phyloP scores from a whole-genome alignment of 768 basidiomycete genomes.

The Hygrocybe coccinea region DNA sequence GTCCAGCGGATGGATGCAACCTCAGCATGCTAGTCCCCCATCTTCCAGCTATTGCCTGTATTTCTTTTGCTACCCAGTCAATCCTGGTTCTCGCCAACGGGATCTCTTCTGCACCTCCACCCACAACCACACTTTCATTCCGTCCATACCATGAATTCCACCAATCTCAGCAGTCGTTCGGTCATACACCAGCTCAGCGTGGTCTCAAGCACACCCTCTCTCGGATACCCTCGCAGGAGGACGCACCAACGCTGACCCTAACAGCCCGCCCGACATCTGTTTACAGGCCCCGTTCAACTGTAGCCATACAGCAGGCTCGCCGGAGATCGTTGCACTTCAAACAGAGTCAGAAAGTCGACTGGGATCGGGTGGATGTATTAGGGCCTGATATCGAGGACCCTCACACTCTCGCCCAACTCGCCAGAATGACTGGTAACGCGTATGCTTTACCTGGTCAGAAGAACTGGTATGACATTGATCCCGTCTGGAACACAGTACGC shows the following conservation, averaged over 20 bases:
- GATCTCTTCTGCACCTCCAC: no score
- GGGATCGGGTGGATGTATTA: conserved; percentile 61
- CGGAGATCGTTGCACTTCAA: conserved; percentile 43
- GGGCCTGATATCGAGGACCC: conserved; percentile 77
- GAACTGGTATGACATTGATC: conserved; percentile 80
- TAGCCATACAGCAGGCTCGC: conserved; percentile 49
- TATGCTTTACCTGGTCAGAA: conserved; percentile 67
- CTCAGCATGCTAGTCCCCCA: no score
- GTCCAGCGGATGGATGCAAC: no score
- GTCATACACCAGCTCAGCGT: not conserved
- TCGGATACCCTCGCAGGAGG: not conserved
- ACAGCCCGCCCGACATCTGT: conserved; percentile 52
- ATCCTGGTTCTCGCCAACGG: not conserved
- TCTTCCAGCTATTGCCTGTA: not conserved
- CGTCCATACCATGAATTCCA: not conserved
- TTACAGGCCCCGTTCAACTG: conserved; percentile 53
- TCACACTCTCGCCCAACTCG: conserved; percentile 77
- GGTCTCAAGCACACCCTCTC: not conserved
- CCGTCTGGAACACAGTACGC: conserved; percentile 61
- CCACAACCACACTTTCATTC: not conserved
- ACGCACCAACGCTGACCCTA: conserved; percentile 23
- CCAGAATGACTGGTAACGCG: conserved; percentile 85
- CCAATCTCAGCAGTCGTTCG: not conserved
- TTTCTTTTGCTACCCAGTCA: not conserved
- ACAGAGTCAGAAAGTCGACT: conserved; percentile 53